A percentile compares a stretch with the other conserved stretches of the same genome.
Conservation (phyloP, 345 rosid species). For the Arabidopsis suecica region DNA sequence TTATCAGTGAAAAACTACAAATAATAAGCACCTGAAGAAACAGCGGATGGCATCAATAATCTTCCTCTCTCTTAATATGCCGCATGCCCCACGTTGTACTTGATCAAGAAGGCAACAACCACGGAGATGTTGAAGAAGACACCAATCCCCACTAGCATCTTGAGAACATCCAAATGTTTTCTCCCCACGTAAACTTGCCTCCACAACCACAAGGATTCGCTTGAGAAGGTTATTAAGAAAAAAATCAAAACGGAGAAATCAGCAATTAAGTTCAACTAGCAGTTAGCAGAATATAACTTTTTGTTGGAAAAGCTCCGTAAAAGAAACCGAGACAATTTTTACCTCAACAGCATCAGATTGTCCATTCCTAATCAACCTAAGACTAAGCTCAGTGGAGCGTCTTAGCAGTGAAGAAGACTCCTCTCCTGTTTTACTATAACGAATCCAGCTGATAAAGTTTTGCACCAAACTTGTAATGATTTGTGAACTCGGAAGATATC, state of each 20-base stretch:
- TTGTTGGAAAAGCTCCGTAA: slow-evolving; percentile 15
- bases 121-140: slow-evolving; percentile 84
- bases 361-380: slow-evolving; percentile 74
- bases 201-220: slow-evolving; percentile 71
- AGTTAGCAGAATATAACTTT: background rate
- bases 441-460: slow-evolving; percentile 79
- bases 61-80: slow-evolving; percentile 71
- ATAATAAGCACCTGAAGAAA: slow-evolving; percentile 75
- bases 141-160: slow-evolving; percentile 79
- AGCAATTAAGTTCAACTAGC: slow-evolving; percentile 39
- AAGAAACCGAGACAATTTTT: slow-evolving; percentile 13
- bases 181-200: slow-evolving; percentile 70
- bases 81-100: slow-evolving; percentile 64
- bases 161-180: slow-evolving; percentile 72
- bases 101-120: slow-evolving; percentile 93
- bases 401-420: slow-evolving; percentile 69
- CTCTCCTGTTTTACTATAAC: slow-evolving; percentile 71
- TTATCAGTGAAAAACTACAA: slow-evolving; percentile 16
- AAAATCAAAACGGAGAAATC: slow-evolving; percentile 21
- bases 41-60: slow-evolving; percentile 77
- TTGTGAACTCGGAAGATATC: slow-evolving; percentile 62
- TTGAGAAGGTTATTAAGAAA: slow-evolving; percentile 38
- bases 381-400: slow-evolving; percentile 77
- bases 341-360: slow-evolving; percentile 95
- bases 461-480: slow-evolving; percentile 59